Evolutionary conservation across 169 alveolate species (phyloP), one percentile per base, ranked within the genome.

Genomic region (Plasmodium knowlesi): DNA sequence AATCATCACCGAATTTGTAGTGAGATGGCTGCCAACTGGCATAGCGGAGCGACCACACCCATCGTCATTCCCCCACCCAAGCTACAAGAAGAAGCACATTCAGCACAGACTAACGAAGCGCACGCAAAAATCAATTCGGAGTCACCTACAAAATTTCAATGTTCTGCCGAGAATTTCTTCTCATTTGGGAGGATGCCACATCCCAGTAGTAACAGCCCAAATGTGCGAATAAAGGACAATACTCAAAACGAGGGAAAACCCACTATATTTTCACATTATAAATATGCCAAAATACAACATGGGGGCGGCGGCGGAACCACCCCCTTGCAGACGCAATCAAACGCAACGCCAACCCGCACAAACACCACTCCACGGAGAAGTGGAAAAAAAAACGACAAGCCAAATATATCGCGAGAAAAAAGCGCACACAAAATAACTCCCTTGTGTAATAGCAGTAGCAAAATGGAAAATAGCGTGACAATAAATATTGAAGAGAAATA

Each of bases 401-500:
- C 28, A 5, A 61, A 22, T 22, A 61, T 4, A 61, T 22, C 37
- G 14, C 76, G 16, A n/a, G 76, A 61, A 61, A 22, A 67, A 67
- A 22, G 19, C n/a, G 41, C 76, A 25, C 41, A 25, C 37, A 28
- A 25, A 67, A 25, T 9, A 67, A 67, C 41, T 19, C 30, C 30
- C 34, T 2, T 16, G 22, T 14, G 37, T 8, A 81, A 22, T 34
- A 41, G 16, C 10, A 81, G n/a, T n/a, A 25, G n/a, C 78, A 37
- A 30, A 14, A 30, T n/a, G 28, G 39, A 83, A 34, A 28, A 30
- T 5, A 50, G 78, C 30, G 2, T 32, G 25, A 3, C 50, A 12
- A 19, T 79, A 39, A 79, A 89, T 19, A 43, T 89, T 41, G 94
- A 89, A 70, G 94, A 89, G 39, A 89, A 89, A 61, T 89, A 89